Evolutionary conservation across 1,284 basidiomycete species (phyloP), one percentile per base, ranked within the genome.

Genomic region (Phlebopus sp.): DNA sequence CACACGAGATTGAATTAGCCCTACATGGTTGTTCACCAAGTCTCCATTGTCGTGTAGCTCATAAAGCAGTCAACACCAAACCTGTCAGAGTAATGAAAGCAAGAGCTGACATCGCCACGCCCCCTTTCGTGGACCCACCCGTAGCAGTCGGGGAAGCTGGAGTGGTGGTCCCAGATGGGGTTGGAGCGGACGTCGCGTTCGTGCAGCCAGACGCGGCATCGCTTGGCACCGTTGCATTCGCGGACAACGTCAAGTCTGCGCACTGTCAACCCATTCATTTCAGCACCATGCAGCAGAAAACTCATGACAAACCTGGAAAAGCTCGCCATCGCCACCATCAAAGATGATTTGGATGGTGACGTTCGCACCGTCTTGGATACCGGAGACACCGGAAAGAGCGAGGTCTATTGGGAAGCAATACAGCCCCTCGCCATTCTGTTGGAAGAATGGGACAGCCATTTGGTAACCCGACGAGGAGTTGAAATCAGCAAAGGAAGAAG

Each of bases 351-450:
- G 69, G 17, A 71, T 62, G 6, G 72, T 77, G 23, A 75, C 75
- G 47, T 78, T 75, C 2, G 71, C 67, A 5, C 78, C 78, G 43
- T 76, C 71, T 19, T 62, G 51, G 35, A 72, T 69, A 29, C 77
- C 78, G 18, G 69, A 60, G 37, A 82, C 63, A 27, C 69, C 68
- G 17, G 79, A 62, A 5, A 65, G 55, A 0, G 64, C 58, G 30
- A 84, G 63, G 58, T 82, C 67, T 31, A 84, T 70, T 8, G 77
- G 76, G 52, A 81, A 75, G 56, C 82, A 84, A 38, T 68, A 70
- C 8, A 67, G 63, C 10, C 82, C 81, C 36, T 75, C 66, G 37
- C 65, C 57, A 4, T 66, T 68, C 37, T 73, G 67, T 53, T 76
- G 71, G 59, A 74, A 78, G 37, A 68, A 65, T 17, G 66, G 66